Percentiles rank a stretch among this genome's conserved stretches.
Evolutionary conservation across 768 basidiomycete genomes (phyloP).

Genomic region (Baorangia bicolor): DNA sequence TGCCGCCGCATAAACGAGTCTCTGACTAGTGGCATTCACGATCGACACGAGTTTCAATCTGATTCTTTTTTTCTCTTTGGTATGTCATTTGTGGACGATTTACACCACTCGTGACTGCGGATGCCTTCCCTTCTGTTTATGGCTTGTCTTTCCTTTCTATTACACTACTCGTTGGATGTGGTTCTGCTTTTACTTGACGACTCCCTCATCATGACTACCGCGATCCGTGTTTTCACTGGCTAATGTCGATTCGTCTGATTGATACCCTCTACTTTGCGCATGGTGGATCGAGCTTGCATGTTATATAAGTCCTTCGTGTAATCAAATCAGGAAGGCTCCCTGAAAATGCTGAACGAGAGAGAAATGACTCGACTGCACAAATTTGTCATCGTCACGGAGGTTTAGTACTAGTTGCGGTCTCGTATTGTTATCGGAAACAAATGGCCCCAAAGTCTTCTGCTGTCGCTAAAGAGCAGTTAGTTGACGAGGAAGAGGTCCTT

Average conservation of each 20-base stretch:
- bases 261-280: constrained; percentile 44
- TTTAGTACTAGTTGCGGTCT: neutral
- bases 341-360: neutral
- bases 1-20: constrained; percentile 66
- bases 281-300: constrained; percentile 35
- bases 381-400: neutral
- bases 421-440: neutral
- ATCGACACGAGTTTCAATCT: constrained; percentile 47
- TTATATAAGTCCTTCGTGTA: constrained; percentile 34
- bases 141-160: constrained; percentile 31
- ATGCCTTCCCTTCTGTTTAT: constrained; percentile 35
- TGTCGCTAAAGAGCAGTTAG: constrained; percentile 59
- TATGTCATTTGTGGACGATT: constrained; percentile 39
- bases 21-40: constrained; percentile 30
- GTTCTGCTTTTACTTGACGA: constrained; percentile 58
- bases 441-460: constrained; percentile 68
- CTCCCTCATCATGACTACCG: constrained; percentile 58
- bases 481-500: constrained; percentile 80
- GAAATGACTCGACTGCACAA: constrained; percentile 24
- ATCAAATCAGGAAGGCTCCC: constrained; percentile 23
- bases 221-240: constrained; percentile 57
- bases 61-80: constrained; percentile 29
- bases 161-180: constrained; percentile 61
- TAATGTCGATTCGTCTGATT: constrained; percentile 69
- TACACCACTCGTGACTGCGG: constrained; percentile 39